Percentiles rank a stretch among this genome's conserved stretches.
Conservation (phyloP, 169 alveolate species). For the Plasmodium inui region DNA sequence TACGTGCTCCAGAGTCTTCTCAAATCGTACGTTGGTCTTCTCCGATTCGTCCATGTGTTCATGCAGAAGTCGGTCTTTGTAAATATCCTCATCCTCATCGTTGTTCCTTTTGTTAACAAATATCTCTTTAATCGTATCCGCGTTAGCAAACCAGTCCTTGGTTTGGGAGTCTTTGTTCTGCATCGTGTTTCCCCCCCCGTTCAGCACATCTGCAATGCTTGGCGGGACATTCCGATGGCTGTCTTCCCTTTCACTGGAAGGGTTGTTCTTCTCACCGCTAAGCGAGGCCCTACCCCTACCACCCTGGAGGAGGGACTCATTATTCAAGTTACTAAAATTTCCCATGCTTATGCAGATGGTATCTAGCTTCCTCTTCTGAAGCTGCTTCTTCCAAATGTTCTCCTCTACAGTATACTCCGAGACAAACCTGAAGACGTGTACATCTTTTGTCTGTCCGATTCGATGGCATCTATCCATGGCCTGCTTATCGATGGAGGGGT, state of each 20-base stretch:
- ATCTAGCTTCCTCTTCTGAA: slow-evolving; percentile 97
- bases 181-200: not conserved
- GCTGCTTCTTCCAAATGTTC: slow-evolving; percentile 95
- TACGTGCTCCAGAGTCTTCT: slow-evolving; percentile 87
- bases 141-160: slow-evolving; percentile 63
- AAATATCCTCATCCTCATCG: slow-evolving; percentile 65
- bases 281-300: not conserved
- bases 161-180: not conserved
- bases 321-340: slow-evolving; percentile 81
- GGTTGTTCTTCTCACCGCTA: not conserved
- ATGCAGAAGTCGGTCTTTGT: slow-evolving; percentile 37
- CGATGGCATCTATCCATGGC: slow-evolving; percentile 99
- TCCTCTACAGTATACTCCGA: slow-evolving; percentile 98
- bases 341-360: slow-evolving; percentile 98
- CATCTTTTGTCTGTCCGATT: slow-evolving; percentile 98
- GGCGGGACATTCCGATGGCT: not conserved
- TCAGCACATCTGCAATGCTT: not conserved
- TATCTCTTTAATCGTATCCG: slow-evolving; percentile 41
- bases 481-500: slow-evolving; percentile 99
- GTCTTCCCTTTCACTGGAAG: not conserved
- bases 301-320: not conserved
- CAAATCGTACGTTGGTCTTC: slow-evolving; percentile 77
- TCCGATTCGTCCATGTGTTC: slow-evolving; percentile 33
- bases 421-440: slow-evolving; percentile 96
- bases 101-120: slow-evolving; percentile 54